Base-by-base conservation (phyloP, 129 eudicot genomes). In the Chrysanthemum lavandulifolium region DNA sequence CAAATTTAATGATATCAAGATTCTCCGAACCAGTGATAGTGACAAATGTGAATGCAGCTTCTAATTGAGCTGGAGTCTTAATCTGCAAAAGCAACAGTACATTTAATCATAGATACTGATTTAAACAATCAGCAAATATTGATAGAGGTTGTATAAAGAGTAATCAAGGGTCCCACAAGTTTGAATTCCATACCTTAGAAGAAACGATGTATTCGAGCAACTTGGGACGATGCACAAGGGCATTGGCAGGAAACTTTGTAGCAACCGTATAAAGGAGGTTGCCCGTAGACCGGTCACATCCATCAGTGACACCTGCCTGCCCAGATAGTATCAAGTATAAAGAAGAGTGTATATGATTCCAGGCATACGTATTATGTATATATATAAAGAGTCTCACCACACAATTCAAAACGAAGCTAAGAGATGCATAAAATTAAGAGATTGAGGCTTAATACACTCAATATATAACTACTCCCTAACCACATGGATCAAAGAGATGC, bases 261-360 rank as follows among this genome's bases (percentile, higher is more conserved):
- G 98, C 97, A 69, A 94, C 97, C 69, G 84, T 84, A 78, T 94
- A 90, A 13, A 94, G 80, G 67, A 84, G 92, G 80, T 90, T 94
- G 40, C 96, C 98, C 3, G 82, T 82, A 52, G 92, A 68, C 65
- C 93, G 86, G 25, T 84, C 91, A 76, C 98, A 90, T 29, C 97
- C 98, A 75, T 86, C 84, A 10, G 85, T 77, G 11, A 90, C 92
- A 72, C 69, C 86, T 16, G 96, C 98, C 98, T 94, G 84, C 60
- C 65, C 10, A 69, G 15, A 63, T 25, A 29, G 31, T 52, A 12
- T 59, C n/a, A 3, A 43, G 47, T 58, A 72, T 58, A 72, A 54
- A 71, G 18, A 56, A 13, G 59, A 4, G 45, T 10, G 5, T 40
- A 47, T 48, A 47, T 23, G 25, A 14, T 15, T 5, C 36, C 45